Percentiles rank a stretch among this genome's conserved stretches.
phyloP scores from a whole-genome alignment of 164 flowering plant species.

The Platanus orientalis region DNA sequence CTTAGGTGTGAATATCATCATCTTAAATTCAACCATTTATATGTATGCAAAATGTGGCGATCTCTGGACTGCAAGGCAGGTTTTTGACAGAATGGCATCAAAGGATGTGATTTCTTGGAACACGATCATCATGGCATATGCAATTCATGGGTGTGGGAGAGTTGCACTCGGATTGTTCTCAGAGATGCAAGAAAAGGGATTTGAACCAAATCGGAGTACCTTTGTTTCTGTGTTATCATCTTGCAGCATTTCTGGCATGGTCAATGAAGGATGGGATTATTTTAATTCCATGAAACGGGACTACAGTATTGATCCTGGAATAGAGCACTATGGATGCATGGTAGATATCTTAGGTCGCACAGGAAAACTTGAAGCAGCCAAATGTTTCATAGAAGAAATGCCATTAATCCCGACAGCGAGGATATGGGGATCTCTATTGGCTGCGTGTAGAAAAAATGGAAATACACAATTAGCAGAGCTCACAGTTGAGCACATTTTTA shows the following conservation, averaged over 20 bases:
- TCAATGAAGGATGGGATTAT: conserved; percentile 55
- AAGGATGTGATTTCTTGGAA: conserved; percentile 73
- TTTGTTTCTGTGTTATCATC: conserved; percentile 56
- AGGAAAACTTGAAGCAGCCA: conserved; percentile 40
- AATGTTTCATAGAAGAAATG: conserved; percentile 43
- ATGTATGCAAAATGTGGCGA: conserved; percentile 72
- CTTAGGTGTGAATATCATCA: conserved; percentile 22
- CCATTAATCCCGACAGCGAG: conserved; percentile 48
- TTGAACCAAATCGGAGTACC: conserved; percentile 55
- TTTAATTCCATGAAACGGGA: conserved; percentile 48
- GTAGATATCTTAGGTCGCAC: conserved; percentile 63
- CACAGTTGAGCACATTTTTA: conserved; percentile 37
- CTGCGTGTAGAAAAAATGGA: conserved; percentile 46
- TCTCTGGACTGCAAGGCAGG: conserved; percentile 30
- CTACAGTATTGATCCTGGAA: conserved; percentile 45
- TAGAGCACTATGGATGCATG: conserved; percentile 71
- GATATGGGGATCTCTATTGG: conserved; percentile 70
- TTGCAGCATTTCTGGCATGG: conserved; percentile 59
- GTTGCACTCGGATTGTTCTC: conserved; percentile 35
- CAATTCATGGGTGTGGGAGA: conserved; percentile 57
- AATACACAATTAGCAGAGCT: conserved; percentile 50
- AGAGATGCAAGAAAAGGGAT: conserved; percentile 36
- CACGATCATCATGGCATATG: conserved; percentile 63
- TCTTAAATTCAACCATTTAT: conserved; percentile 49
- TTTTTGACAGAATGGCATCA: conserved; percentile 36